Evolutionary conservation across 352 stramenopile species (phyloP).

Genomic region (Phytophthora pini): DNA sequence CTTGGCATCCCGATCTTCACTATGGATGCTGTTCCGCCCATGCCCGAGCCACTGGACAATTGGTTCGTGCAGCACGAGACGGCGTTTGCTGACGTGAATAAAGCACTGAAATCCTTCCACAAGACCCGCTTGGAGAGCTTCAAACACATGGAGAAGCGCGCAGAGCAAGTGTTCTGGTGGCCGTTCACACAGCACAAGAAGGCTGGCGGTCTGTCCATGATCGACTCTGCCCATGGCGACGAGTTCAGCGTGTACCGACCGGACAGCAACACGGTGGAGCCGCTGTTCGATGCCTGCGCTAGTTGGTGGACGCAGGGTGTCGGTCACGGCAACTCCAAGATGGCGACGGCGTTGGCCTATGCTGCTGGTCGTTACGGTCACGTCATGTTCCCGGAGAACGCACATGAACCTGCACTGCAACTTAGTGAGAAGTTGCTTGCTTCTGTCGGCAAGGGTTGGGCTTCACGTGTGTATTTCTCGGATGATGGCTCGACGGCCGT

Average conservation of each 20-base stretch:
- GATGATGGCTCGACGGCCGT: slow-evolving; percentile 92
- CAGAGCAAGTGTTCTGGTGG: slow-evolving; percentile 92
- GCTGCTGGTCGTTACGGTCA: slow-evolving; percentile 91
- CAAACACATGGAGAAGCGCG: slow-evolving; percentile 59
- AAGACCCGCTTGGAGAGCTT: slow-evolving; percentile 57
- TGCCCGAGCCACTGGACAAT: slow-evolving; percentile 72
- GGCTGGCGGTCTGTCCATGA: slow-evolving; percentile 78
- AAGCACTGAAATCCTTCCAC: slow-evolving; percentile 63
- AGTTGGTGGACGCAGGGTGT: slow-evolving; percentile 95
- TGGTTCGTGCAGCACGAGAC: slow-evolving; percentile 67
- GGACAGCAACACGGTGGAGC: slow-evolving; percentile 59
- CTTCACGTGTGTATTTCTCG: slow-evolving; percentile 91
- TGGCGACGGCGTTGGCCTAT: slow-evolving; percentile 89
- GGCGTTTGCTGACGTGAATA: slow-evolving; percentile 62
- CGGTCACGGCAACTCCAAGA: slow-evolving; percentile 90
- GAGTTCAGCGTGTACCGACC: slow-evolving; percentile 74
- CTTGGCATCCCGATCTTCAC: slow-evolving; percentile 81
- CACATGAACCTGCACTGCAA: slow-evolving; percentile 85
- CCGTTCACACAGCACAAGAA: slow-evolving; percentile 94
- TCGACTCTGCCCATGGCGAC: slow-evolving; percentile 92
- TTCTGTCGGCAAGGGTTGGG: slow-evolving; percentile 85
- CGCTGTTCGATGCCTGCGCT: slow-evolving; percentile 90
- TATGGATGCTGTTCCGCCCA: slow-evolving; percentile 72
- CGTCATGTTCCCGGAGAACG: slow-evolving; percentile 93
- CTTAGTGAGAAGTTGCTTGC: slow-evolving; percentile 80